These are phyloP conservation scores for Penicillium arizonense DNA, from an alignment of 495 filamentous ascomycete genomes.

Conservation along the genomic window DNA sequence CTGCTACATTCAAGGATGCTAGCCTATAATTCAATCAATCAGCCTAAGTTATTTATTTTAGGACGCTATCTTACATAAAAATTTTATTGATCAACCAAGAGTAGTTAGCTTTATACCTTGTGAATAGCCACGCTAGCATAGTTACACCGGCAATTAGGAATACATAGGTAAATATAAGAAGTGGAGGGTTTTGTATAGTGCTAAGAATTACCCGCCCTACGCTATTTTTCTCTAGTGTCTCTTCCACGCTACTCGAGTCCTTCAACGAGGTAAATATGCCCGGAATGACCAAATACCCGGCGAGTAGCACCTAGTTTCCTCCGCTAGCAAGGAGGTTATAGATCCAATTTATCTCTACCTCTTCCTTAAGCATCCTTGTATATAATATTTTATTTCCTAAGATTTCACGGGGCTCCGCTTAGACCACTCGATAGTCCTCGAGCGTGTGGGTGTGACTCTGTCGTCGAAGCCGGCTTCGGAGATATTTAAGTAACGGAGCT, in stretches of 20 bases:
- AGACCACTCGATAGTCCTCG: background rate
- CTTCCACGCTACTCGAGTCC: constrained; percentile 13
- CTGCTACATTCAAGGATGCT: constrained; percentile 10
- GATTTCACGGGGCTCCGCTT: background rate
- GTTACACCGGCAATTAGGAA: constrained; percentile 14
- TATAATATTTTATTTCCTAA: constrained; percentile 1
- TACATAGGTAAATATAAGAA: constrained; percentile 22
- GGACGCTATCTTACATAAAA: constrained; percentile 16
- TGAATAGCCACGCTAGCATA: constrained; percentile 21
- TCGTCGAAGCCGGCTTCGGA: background rate
- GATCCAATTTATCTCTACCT: constrained; percentile 1
- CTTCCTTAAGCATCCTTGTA: constrained; percentile 3
- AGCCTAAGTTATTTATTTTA: too few species aligned
- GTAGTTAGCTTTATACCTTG: constrained; percentile 22
- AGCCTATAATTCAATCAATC: constrained; percentile 1
- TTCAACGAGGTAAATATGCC: constrained; percentile 9
- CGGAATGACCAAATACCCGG: constrained; percentile 2
- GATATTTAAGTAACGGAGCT: background rate
- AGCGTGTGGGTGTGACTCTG: background rate
- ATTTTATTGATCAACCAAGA: constrained; percentile 27
- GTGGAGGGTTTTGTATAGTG: constrained; percentile 21
- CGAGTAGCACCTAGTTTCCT: constrained; percentile 1
- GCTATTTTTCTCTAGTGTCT: constrained; percentile 5
- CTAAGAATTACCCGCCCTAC: constrained; percentile 15
- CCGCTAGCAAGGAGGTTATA: background rate